phyloP scores from a whole-genome alignment of 2,329 filamentous ascomycete species.

The Colletotrichum orchidophilum region DNA sequence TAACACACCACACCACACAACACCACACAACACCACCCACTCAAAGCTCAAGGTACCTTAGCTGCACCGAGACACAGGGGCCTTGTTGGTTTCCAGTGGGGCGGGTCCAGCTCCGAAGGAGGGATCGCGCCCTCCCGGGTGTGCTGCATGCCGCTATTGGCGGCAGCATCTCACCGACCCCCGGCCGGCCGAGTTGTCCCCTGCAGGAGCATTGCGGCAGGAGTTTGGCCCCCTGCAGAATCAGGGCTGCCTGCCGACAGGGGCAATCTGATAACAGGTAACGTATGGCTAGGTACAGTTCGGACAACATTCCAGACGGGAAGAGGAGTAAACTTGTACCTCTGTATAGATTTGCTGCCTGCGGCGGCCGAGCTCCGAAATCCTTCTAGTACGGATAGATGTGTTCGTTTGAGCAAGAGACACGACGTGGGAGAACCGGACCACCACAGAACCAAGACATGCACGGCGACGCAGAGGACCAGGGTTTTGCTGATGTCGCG shows the following conservation, averaged over 20 bases:
- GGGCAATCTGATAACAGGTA: neutral
- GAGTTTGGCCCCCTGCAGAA: too few relatives aligned
- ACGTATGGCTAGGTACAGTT: neutral
- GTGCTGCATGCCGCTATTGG: neutral
- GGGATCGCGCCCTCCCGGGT: neutral
- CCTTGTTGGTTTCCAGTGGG: slow-evolving; percentile 1
- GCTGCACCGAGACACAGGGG: slow-evolving; percentile 8
- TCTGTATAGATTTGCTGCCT: too few relatives aligned
- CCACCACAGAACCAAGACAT: neutral
- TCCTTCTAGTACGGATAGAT: neutral
- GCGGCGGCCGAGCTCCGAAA: too few relatives aligned
- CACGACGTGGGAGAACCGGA: neutral
- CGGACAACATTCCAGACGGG: neutral
- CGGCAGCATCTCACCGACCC: neutral
- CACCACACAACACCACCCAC: too few relatives aligned
- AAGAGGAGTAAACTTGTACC: neutral
- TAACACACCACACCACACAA: neutral
- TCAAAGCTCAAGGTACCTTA: neutral
- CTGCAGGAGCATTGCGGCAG: neutral
- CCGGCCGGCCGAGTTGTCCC: neutral
- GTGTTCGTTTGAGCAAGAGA: neutral
- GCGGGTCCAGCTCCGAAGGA: slow-evolving; percentile 1
- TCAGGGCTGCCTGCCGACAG: neutral
- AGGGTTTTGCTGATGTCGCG: too few relatives aligned
- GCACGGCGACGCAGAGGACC: neutral